A percentile compares a stretch with the other conserved stretches of the same genome.
phyloP scores from a whole-genome alignment of 495 filamentous ascomycete species.

The Aspergillus campestris region DNA sequence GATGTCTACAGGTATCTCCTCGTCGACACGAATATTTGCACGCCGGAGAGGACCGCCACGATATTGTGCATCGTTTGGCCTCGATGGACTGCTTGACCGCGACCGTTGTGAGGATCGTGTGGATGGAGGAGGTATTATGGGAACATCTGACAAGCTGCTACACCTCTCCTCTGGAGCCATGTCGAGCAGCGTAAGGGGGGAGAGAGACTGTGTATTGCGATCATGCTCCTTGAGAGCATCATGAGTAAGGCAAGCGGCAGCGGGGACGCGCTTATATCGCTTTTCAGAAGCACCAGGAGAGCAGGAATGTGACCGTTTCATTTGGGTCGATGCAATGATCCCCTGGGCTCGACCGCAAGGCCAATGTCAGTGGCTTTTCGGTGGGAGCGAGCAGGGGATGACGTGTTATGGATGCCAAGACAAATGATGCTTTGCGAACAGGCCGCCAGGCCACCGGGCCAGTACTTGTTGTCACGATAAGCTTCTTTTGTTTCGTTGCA shows the following conservation, averaged over 20 bases:
- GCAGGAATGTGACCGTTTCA: slow-evolving; percentile 4
- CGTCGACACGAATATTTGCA: slow-evolving; percentile 5
- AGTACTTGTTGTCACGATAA: too few relatives aligned
- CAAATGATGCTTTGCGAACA: too few relatives aligned
- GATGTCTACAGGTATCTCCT: slow-evolving; percentile 1
- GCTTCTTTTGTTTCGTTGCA: too few relatives aligned
- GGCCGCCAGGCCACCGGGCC: too few relatives aligned
- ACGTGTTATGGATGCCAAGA: too few relatives aligned
- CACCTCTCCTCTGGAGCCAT: slow-evolving; percentile 1
- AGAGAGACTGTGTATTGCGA: not conserved
- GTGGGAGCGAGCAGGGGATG: too few relatives aligned
- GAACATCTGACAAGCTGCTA: not conserved
- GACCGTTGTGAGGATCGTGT: slow-evolving; percentile 6
- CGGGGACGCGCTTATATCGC: not conserved
- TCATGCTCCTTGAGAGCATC: slow-evolving; percentile 4
- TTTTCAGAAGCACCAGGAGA: not conserved
- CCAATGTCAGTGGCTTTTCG: too few relatives aligned
- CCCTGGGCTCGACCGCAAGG: too few relatives aligned
- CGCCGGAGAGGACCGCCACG: slow-evolving; percentile 1
- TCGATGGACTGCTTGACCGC: slow-evolving; percentile 5
- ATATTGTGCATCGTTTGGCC: slow-evolving; percentile 6
- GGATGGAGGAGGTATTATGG: slow-evolving; percentile 1
- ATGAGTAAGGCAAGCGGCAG: not conserved
- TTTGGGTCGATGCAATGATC: too few relatives aligned
- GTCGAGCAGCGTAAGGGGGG: not conserved